Evolutionary conservation across 148 eudicot genomes (phyloP).

Genomic region (Rhododendron williamsianum): DNA sequence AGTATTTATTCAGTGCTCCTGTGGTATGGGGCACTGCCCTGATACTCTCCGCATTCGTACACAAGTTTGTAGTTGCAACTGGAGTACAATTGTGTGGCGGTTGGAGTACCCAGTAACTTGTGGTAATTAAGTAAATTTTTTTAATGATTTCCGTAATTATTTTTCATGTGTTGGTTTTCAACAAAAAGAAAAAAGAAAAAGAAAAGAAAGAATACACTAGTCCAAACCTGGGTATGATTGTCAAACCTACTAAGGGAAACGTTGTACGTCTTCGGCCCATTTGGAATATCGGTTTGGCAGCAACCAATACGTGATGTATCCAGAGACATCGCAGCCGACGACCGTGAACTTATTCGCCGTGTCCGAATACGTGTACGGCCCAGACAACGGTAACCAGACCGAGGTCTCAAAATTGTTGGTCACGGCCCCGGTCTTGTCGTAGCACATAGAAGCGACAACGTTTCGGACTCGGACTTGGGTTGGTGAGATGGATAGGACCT

Average conservation of each 20-base stretch:
- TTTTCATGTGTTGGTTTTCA: background rate
- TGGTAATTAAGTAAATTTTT: too few species aligned
- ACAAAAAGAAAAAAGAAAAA: too few species aligned
- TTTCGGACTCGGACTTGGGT: conserved; percentile 13
- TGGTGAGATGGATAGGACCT: conserved; percentile 16
- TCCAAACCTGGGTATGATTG: background rate
- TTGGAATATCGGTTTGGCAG: conserved; percentile 18
- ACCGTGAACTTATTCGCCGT: conserved; percentile 30
- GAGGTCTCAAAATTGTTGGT: background rate
- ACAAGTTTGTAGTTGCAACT: too few species aligned
- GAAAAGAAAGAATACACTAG: too few species aligned
- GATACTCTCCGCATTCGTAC: too few species aligned
- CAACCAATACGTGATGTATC: conserved; percentile 19
- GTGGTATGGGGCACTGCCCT: too few species aligned
- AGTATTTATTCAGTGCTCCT: too few species aligned
- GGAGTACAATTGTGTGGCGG: too few species aligned
- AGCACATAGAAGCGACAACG: conserved; percentile 8
- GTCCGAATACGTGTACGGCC: conserved; percentile 21
- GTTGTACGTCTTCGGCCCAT: rapidly evolving
- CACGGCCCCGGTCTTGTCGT: conserved; percentile 3
- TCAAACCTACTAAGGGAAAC: too few species aligned
- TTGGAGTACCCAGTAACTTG: too few species aligned
- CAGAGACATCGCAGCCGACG: conserved; percentile 41
- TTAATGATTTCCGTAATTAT: background rate
- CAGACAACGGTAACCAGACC: background rate